Base-by-base conservation (phyloP, 2,329 filamentous ascomycete genomes). In the Endoconidiophora polonica region DNA sequence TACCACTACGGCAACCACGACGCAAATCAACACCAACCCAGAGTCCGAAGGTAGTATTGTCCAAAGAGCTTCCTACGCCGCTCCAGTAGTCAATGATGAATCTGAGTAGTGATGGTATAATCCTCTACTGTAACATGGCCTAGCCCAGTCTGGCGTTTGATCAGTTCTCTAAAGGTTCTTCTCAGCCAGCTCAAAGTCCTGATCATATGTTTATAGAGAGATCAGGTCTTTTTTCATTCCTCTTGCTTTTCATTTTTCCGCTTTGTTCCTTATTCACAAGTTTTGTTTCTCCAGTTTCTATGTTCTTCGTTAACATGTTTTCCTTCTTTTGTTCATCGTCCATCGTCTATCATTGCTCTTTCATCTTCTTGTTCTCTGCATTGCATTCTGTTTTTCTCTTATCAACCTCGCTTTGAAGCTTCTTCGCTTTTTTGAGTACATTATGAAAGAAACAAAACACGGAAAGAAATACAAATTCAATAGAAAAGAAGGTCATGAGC, bases 1-100 rank as follows among this genome's bases (percentile, higher is more conserved):
- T 6, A 74, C 68, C 5, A 77, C 74, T 0, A 77, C 74, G 10
- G 73, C 71, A 9, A 76, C 74, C 2, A 67, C 68, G 42, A 77
- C 74, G 0, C 70, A 74, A 55, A 61, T 77, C 47, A 65, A 68
- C 39, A 71, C 70, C 22, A n/a, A 9, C 33, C 7, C 29, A 39
- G 45, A 37, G n/a, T 42, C 26, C 29, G 26, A 26, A 18, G 46
- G 41, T 20, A 47, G 43, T 18, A n/a, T 41, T n/a, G 22, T 44
- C 14, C 47, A 48, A 24, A 53, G 51, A 40, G 33, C 36, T 16
- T 6, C 51, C 29, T 77, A 76, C 49, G 63, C 65, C 26, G 68
- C 73, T 23, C 76, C 74, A 20, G 68, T 62, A 48, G 73, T 76
- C 14, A 62, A 76, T 59, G 68, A 78, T 62, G 61, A 76, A 54